These are phyloP conservation scores for Paramecium sonneborni DNA, from an alignment of 73 alveolate genomes.

Conservation along the genomic window DNA sequence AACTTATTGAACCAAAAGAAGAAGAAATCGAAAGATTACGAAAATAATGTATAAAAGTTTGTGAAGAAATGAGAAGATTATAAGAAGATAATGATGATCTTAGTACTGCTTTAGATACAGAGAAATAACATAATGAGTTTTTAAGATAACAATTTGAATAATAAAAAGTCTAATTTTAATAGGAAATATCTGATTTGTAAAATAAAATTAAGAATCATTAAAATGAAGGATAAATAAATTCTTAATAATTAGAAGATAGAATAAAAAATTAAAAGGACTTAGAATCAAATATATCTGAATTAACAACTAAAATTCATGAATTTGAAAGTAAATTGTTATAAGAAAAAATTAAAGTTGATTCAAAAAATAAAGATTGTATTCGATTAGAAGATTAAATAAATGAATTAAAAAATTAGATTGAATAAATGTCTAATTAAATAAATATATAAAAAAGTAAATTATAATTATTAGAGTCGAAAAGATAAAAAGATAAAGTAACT, in stretches of 20 bases:
- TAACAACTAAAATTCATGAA: neutral
- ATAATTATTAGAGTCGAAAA: neutral
- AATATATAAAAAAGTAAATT: neutral
- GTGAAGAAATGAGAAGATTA: constrained; percentile 55
- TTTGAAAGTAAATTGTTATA: constrained; percentile 8
- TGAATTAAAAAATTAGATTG: constrained; percentile 11
- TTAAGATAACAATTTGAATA: neutral
- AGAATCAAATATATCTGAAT: neutral
- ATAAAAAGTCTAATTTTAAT: neutral
- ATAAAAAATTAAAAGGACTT: neutral
- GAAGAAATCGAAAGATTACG: constrained; percentile 7
- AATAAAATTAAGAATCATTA: neutral
- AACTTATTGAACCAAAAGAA: neutral
- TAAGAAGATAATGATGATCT: constrained; percentile 44
- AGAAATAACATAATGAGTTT: neutral
- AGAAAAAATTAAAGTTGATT: neutral
- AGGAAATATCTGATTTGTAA: neutral
- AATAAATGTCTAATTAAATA: neutral
- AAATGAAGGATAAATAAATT: neutral
- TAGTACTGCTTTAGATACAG: neutral
- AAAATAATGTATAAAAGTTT: neutral
- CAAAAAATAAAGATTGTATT: neutral
- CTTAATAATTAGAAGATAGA: neutral
- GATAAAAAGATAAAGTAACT: constrained; percentile 12
- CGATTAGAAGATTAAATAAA: neutral